These are phyloP conservation scores for Pseudocercospora fuligena DNA, from an alignment of 2,329 filamentous ascomycete genomes.

Conservation along the genomic window DNA sequence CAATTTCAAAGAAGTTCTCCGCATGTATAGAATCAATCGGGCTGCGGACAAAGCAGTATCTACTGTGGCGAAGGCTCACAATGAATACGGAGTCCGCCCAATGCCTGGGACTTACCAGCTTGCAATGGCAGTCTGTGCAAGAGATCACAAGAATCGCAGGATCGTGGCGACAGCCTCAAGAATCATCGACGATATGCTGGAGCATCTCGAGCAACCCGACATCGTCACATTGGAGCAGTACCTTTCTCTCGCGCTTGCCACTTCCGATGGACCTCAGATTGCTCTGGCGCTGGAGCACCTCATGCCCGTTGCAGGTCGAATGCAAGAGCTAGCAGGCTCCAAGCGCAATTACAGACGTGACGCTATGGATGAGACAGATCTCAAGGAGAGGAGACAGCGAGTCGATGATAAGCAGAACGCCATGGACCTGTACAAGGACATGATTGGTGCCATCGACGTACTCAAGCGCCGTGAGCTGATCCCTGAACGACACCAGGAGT, in stretches of 20 bases:
- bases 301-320: conserved; percentile 26
- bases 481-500: conserved; percentile 21
- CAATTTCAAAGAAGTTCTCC: conserved; percentile 72
- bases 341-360: background rate
- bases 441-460: conserved; percentile 38
- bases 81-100: conserved; percentile 36
- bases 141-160: conserved; percentile 77
- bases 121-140: conserved; percentile 73
- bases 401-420: conserved; percentile 25
- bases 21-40: conserved; percentile 67
- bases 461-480: conserved; percentile 32
- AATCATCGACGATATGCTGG: conserved; percentile 68
- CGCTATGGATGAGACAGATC: background rate
- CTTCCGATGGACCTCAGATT: conserved; percentile 36
- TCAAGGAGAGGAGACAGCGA: conserved; percentile 1
- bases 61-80: conserved; percentile 54
- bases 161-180: conserved; percentile 67
- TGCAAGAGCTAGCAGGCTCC: background rate
- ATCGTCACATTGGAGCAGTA: conserved; percentile 59
- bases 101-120: conserved; percentile 66
- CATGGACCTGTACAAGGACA: conserved; percentile 28
- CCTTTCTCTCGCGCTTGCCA: conserved; percentile 60
- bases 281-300: conserved; percentile 33
- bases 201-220: conserved; percentile 54
- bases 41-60: conserved; percentile 66